phyloP scores from a whole-genome alignment of 805 yeast genomes.

The Ogataea parapolymorpha region DNA sequence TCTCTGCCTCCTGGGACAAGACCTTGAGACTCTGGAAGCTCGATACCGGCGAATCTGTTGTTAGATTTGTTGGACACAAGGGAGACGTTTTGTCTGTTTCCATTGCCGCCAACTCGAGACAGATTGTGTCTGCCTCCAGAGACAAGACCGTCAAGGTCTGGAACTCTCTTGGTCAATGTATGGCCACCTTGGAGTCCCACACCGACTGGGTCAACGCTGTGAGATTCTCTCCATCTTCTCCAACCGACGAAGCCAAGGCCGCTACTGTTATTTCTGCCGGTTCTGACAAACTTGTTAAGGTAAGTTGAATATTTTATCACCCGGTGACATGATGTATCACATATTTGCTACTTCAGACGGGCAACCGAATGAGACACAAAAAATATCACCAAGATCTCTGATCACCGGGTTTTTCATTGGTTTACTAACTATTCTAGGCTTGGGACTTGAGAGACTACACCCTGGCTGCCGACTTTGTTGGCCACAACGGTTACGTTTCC shows the following conservation, averaged over 20 bases:
- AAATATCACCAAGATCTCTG: slow-evolving; percentile 99
- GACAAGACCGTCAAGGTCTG: slow-evolving; percentile 99
- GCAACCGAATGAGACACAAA: slow-evolving; percentile 86
- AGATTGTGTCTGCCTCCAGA: slow-evolving; percentile 97
- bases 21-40: slow-evolving; percentile 98
- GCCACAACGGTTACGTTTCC: slow-evolving; percentile 99
- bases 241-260: slow-evolving; percentile 38
- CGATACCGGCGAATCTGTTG: slow-evolving; percentile 87
- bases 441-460: slow-evolving; percentile 81
- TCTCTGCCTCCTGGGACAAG: slow-evolving; percentile 99
- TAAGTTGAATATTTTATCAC: slow-evolving; percentile 49
- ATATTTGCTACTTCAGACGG: slow-evolving; percentile 99
- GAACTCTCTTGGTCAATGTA: slow-evolving; percentile 98
- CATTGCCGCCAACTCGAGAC: slow-evolving; percentile 93
- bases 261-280: slow-evolving; percentile 92
- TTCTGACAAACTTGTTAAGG: slow-evolving; percentile 98
- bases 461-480: slow-evolving; percentile 93
- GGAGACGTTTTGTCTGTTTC: slow-evolving; percentile 97
- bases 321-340: slow-evolving; percentile 61
- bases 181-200: slow-evolving; percentile 93
- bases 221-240: slow-evolving; percentile 78
- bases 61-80: slow-evolving; percentile 97
- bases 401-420: slow-evolving; percentile 33
- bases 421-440: slow-evolving; percentile 51
- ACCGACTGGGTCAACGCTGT: slow-evolving; percentile 98